Evolutionary conservation across 805 yeast species (phyloP), one percentile per base, ranked within the genome.

Genomic region (Tetrapisispora arboricola): DNA sequence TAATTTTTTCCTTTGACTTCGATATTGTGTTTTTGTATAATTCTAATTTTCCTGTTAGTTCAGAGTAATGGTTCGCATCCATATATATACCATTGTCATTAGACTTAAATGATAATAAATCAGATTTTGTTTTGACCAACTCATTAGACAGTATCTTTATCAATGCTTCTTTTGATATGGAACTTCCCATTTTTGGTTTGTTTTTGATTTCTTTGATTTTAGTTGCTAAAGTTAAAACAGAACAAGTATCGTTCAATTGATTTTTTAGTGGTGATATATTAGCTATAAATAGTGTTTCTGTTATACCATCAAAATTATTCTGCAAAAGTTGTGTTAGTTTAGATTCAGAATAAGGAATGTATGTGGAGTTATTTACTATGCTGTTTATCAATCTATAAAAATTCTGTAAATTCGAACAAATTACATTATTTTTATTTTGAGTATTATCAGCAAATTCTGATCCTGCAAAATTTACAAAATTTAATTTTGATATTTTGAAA

Each of bases 401-500:
- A 0, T 96, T 80, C 28, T 90, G 64, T 39, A 90, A 66, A 59
- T 34, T 34, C 10, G 37, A 34, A 15, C 29, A 24, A 34, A 16
- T 24, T 10, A 25, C 3, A 24, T 94, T 81, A 60, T 86, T 95
- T 60, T 90, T 90, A 38, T 88, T 88, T 16, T 85, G 76, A 0
- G 96, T 96, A 0, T 96, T 95, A 56, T 90, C 98, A 49, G 86
- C 78, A 0, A 95, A 96, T 58, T 90, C 98, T 5, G 95, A 84
- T 0, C 98, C 97, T 0, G 97, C 98, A 48, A 90, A 68, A 64
- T 90, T 97, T 6, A 90, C 97, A 41, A 90, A 68, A 28, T 85
- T 73, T 31, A 66, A 60, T 18, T 63, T 64, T 24, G 60, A 61
- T 10, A 50, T 47, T 18, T 77, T 65, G 45, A 71, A 70, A 19